Conservation (phyloP, 1,284 basidiomycete genomes). For the Coniophora puteana region DNA sequence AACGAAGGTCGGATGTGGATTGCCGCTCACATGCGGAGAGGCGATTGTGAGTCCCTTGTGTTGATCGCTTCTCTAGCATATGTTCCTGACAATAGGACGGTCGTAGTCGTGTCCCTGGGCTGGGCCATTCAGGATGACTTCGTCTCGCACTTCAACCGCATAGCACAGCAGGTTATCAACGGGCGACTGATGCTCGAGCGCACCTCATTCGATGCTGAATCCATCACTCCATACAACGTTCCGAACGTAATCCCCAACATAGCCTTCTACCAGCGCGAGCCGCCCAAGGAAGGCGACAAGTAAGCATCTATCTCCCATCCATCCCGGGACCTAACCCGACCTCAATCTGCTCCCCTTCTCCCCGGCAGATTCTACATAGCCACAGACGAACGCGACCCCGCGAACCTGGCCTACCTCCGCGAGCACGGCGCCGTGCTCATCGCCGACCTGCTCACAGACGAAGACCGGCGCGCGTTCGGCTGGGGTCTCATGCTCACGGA, state of each 20-base stretch:
- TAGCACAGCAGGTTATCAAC: constrained; percentile 26
- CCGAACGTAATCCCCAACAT: constrained; percentile 21
- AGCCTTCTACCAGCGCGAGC: constrained; percentile 18
- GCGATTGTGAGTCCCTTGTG: constrained; percentile 32
- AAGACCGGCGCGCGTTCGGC: constrained; percentile 36
- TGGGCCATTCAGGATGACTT: constrained; percentile 36
- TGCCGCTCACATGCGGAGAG: constrained; percentile 45
- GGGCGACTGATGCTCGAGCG: constrained; percentile 28
- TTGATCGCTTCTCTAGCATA: neutral
- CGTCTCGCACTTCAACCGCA: constrained; percentile 32
- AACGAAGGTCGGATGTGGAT: constrained; percentile 39
- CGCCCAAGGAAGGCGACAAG: constrained; percentile 22
- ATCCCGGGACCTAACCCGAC: too few species aligned
- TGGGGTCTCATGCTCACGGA: constrained; percentile 43
- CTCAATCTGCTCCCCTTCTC: constrained; percentile 2
- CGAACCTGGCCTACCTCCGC: constrained; percentile 30
- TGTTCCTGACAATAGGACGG: constrained; percentile 4
- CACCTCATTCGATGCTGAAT: constrained; percentile 15
- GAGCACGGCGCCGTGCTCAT: constrained; percentile 37
- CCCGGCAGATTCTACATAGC: constrained; percentile 40
- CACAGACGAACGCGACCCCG: constrained; percentile 40
- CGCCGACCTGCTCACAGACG: constrained; percentile 36
- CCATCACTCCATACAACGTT: constrained; percentile 22
- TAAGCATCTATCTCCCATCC: constrained; percentile 9
- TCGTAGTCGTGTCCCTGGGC: constrained; percentile 19